Evolutionary conservation across 2,329 filamentous ascomycete genomes (phyloP).

Genomic region (Aspergillus chevalieri): DNA sequence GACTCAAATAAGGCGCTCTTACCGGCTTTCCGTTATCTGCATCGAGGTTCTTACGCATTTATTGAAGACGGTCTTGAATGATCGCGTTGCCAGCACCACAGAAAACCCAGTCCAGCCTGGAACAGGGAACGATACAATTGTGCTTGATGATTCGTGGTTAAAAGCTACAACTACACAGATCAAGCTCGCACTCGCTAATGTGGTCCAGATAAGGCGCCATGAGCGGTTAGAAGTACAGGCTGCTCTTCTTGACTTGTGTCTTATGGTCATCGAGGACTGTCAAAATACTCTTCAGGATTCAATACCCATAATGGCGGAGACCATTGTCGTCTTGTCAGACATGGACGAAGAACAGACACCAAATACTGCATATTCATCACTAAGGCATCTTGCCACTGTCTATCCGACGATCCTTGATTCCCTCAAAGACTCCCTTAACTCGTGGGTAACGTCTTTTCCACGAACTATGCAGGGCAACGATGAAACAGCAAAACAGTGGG

Average conservation of each 20-base stretch:
- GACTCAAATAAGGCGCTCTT: constrained; percentile 54
- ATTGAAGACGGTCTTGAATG: constrained; percentile 42
- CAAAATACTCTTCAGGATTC: constrained; percentile 65
- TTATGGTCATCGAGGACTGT: constrained; percentile 72
- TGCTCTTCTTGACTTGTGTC: constrained; percentile 64
- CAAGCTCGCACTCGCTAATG: constrained; percentile 70
- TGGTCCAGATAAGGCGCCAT: constrained; percentile 69
- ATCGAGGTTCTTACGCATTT: constrained; percentile 52
- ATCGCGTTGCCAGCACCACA: constrained; percentile 26
- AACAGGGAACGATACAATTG: constrained; percentile 30
- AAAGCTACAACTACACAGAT: constrained; percentile 74
- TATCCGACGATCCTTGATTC: constrained; percentile 58
- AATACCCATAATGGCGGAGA: constrained; percentile 69
- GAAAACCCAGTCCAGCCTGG: constrained; percentile 16
- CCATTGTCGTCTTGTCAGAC: constrained; percentile 63
- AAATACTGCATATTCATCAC: constrained; percentile 29
- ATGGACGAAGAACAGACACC: constrained; percentile 40
- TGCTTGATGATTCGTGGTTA: constrained; percentile 60
- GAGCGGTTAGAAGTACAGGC: constrained; percentile 62
- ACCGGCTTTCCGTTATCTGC: constrained; percentile 58
- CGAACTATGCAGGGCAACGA: constrained; percentile 78
- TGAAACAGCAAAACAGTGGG: constrained; percentile 66
- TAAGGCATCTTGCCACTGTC: constrained; percentile 58
- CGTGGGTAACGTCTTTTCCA: constrained; percentile 75
- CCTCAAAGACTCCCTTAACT: constrained; percentile 66